Evolutionary conservation across 805 yeast genomes (phyloP).

Genomic region (Barnettozyma sucrosica): DNA sequence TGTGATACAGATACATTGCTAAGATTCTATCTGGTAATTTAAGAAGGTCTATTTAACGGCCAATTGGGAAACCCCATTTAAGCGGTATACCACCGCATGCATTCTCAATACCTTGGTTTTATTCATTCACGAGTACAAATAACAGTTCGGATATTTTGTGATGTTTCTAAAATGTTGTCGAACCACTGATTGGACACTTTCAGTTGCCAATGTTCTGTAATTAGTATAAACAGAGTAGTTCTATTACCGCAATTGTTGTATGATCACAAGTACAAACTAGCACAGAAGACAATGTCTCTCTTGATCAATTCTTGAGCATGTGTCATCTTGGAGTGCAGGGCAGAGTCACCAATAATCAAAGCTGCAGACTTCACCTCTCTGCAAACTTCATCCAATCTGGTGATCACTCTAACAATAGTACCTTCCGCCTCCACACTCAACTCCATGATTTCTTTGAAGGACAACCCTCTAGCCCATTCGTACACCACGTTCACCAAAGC

Average conservation of each 20-base stretch:
- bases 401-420: constrained; percentile 91
- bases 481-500: constrained; percentile 90
- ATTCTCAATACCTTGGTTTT: too few species aligned
- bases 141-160: too few species aligned
- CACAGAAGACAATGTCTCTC: constrained; percentile 96
- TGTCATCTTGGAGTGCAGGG: constrained; percentile 82
- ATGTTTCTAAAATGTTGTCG: too few species aligned
- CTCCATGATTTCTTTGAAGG: constrained; percentile 87
- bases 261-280: constrained; percentile 70
- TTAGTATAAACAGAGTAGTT: too few species aligned
- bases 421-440: constrained; percentile 92
- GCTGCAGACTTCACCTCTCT: constrained; percentile 93
- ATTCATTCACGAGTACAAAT: too few species aligned
- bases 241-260: background rate
- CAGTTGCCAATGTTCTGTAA: too few species aligned
- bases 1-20: too few species aligned
- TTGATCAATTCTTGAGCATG: constrained; percentile 92
- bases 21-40: too few species aligned
- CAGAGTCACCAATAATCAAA: constrained; percentile 87
- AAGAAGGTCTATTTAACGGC: too few species aligned
- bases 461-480: constrained; percentile 96
- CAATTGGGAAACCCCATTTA: too few species aligned
- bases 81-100: too few species aligned
- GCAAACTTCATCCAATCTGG: constrained; percentile 90
- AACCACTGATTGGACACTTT: too few species aligned